These are phyloP conservation scores for Trypanosoma theileri DNA, from an alignment of 208 protist genomes.

Conservation along the genomic window DNA sequence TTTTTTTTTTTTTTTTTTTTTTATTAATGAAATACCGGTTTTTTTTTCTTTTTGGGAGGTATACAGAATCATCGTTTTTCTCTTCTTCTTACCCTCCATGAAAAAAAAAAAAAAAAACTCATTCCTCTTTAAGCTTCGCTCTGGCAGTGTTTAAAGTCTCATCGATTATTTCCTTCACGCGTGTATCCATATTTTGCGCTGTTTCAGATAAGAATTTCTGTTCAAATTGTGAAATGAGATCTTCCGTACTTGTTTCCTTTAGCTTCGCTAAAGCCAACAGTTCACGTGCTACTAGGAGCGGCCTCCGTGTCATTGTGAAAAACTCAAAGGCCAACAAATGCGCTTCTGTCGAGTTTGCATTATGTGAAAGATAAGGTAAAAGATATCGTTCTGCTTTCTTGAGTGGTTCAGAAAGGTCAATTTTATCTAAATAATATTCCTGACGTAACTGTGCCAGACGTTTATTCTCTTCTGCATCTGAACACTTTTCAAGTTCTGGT, in stretches of 20 bases:
- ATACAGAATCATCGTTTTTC: neutral
- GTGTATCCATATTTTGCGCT: constrained; percentile 32
- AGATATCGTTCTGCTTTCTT: constrained; percentile 80
- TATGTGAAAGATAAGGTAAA: constrained; percentile 50
- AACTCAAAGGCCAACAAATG: constrained; percentile 73
- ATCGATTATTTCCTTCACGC: constrained; percentile 59
- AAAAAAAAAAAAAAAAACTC: constrained; percentile 7
- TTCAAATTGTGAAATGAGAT: constrained; percentile 46
- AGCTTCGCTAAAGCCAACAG: constrained; percentile 49
- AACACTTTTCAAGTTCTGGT: constrained; percentile 36
- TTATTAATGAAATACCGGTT: neutral
- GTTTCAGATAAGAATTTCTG: constrained; percentile 30
- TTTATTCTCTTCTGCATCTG: constrained; percentile 67
- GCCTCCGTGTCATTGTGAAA: constrained; percentile 62
- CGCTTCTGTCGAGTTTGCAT: constrained; percentile 34
- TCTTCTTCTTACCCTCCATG: constrained; percentile 3
- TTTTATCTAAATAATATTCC: constrained; percentile 60
- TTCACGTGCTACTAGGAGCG: constrained; percentile 62
- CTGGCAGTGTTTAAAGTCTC: constrained; percentile 31
- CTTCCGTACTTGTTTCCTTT: constrained; percentile 29
- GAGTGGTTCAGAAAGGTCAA: constrained; percentile 74
- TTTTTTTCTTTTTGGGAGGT: neutral
- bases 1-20: too few relatives aligned
- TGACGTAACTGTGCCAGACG: constrained; percentile 50
- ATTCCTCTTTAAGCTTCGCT: neutral